phyloP scores from a whole-genome alignment of 2,329 filamentous ascomycete species.

The Aspergillus sp. region DNA sequence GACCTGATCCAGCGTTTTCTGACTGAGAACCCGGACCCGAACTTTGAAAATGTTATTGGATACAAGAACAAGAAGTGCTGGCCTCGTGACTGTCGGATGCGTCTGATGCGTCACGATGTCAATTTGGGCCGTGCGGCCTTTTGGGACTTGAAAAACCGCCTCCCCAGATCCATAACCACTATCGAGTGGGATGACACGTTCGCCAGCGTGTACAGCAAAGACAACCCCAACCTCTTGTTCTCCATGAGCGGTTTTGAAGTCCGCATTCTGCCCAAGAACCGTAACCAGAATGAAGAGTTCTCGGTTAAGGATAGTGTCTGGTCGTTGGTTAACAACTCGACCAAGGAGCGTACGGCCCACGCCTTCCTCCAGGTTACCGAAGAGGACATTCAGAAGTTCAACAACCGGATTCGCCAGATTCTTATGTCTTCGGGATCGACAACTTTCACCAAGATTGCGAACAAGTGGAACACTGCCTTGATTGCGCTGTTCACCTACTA shows the following conservation, averaged over 20 bases:
- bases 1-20: conserved; percentile 96
- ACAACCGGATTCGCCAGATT: conserved; percentile 96
- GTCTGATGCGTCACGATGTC: conserved; percentile 96
- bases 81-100: conserved; percentile 96
- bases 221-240: conserved; percentile 95
- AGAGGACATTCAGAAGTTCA: conserved; percentile 97
- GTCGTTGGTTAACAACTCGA: conserved; percentile 93
- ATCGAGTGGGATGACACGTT: conserved; percentile 99
- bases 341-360: conserved; percentile 93
- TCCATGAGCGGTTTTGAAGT: conserved; percentile 99
- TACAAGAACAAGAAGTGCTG: conserved; percentile 99
- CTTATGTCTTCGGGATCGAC: conserved; percentile 99
- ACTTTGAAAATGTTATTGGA: conserved; percentile 98
- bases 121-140: conserved; percentile 96
- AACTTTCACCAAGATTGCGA: conserved; percentile 98
- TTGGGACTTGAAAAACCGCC: conserved; percentile 96
- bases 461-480: conserved; percentile 98
- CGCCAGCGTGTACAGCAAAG: conserved; percentile 92
- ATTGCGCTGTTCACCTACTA: conserved; percentile 99
- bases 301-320: conserved; percentile 96
- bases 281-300: conserved; percentile 94
- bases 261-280: conserved; percentile 86
- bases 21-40: conserved; percentile 95
- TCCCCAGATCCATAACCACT: conserved; percentile 89
- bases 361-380: conserved; percentile 97